Evolutionary conservation across 352 stramenopile species (phyloP).

Genomic region (Pythium rishiriense): DNA sequence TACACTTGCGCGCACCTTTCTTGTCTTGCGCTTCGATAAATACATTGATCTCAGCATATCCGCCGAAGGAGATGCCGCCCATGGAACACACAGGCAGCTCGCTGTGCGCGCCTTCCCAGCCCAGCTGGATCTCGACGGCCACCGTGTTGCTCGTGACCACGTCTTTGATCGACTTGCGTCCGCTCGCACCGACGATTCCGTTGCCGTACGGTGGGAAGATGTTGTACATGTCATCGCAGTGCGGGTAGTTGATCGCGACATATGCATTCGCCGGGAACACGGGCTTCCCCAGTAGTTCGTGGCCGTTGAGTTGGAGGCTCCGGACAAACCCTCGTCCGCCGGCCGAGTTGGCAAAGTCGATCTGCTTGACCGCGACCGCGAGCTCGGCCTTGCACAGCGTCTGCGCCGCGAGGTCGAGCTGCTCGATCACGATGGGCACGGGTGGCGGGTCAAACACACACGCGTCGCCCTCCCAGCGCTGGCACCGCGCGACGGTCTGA

Average conservation of each 20-base stretch:
- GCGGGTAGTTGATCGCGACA: constrained; percentile 66
- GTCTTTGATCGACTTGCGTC: constrained; percentile 64
- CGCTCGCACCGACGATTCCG: constrained; percentile 58
- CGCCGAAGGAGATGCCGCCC: constrained; percentile 69
- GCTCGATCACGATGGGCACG: constrained; percentile 39
- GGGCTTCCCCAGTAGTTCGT: constrained; percentile 53
- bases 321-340: constrained; percentile 56
- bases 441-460: constrained; percentile 57
- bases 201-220: constrained; percentile 80
- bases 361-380: constrained; percentile 78
- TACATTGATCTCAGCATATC: constrained; percentile 76
- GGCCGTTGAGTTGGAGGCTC: constrained; percentile 62
- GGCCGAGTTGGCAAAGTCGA: constrained; percentile 64
- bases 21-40: constrained; percentile 84
- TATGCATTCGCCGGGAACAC: constrained; percentile 71
- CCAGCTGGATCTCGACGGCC: constrained; percentile 51
- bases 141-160: constrained; percentile 47
- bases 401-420: constrained; percentile 51
- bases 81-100: constrained; percentile 71
- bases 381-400: constrained; percentile 83
- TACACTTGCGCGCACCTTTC: constrained; percentile 38
- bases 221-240: constrained; percentile 87
- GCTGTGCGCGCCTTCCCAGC: constrained; percentile 60
- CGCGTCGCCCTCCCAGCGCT: constrained; percentile 46
- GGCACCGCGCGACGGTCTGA: constrained; percentile 61